phyloP scores from a whole-genome alignment of 768 basidiomycete genomes.

The Hemileccinum impolitum region DNA sequence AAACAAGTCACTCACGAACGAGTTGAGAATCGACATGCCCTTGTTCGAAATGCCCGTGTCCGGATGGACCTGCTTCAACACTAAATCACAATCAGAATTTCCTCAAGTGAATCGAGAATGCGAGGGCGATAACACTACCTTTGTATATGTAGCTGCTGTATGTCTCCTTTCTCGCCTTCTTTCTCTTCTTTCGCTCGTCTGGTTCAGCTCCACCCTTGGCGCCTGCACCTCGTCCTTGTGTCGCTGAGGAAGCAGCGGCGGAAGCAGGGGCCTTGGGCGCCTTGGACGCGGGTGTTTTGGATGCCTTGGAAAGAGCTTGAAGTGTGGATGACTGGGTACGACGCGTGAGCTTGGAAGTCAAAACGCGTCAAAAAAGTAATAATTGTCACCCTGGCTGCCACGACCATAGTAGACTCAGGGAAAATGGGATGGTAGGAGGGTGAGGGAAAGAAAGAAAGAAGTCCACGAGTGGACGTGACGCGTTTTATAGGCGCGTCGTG shows the following conservation, averaged over 20 bases:
- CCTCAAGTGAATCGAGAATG: not conserved
- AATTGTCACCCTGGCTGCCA: not conserved
- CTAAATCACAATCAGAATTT: constrained; percentile 22
- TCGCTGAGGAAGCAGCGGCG: constrained; percentile 29
- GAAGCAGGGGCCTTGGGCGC: constrained; percentile 53
- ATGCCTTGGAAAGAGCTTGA: constrained; percentile 21
- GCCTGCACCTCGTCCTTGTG: constrained; percentile 32
- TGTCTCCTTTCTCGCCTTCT: constrained; percentile 56
- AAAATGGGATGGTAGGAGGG: no score
- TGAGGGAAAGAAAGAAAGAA: no score
- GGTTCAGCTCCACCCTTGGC: constrained; percentile 20
- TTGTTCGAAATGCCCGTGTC: constrained; percentile 74
- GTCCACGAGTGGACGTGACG: constrained; percentile 3
- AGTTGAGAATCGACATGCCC: constrained; percentile 56
- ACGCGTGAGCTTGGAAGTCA: not conserved
- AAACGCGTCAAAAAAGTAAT: no score
- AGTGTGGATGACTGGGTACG: not conserved
- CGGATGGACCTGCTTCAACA: constrained; percentile 71
- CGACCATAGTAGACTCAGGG: not conserved
- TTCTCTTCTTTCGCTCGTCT: constrained; percentile 50
- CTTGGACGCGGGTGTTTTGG: constrained; percentile 38
- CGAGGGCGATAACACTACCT: constrained; percentile 30
- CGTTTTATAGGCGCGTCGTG: constrained; percentile 17
- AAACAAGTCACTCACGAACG: constrained; percentile 62
- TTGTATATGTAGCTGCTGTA: constrained; percentile 67